phyloP scores from a whole-genome alignment of 345 rosid species.

The Microthlaspi erraticum region DNA sequence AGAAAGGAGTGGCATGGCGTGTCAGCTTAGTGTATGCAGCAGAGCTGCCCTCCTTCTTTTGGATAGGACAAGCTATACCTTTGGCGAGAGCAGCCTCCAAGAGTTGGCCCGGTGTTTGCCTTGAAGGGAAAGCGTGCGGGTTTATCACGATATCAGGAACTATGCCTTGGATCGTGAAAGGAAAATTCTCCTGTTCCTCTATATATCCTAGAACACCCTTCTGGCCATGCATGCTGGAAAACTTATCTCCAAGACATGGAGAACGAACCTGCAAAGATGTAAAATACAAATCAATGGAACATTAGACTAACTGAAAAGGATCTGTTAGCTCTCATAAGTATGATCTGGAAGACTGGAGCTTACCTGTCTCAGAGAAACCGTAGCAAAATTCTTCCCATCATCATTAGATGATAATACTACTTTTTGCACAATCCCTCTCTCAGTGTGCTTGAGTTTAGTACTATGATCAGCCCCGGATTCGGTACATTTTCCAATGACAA shows the following conservation, averaged over 20 bases:
- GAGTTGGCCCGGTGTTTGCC: constrained; percentile 93
- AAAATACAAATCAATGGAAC: constrained; percentile 19
- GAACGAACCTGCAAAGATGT: constrained; percentile 62
- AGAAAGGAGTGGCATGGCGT: constrained; percentile 85
- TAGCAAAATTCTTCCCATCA: constrained; percentile 86
- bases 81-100: constrained; percentile 88
- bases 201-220: constrained; percentile 92
- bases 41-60: constrained; percentile 32
- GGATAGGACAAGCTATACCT: constrained; percentile 72
- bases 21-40: constrained; percentile 59
- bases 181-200: constrained; percentile 86
- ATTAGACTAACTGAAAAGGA: neutral
- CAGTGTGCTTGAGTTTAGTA: constrained; percentile 83
- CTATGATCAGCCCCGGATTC: constrained; percentile 87
- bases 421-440: constrained; percentile 87
- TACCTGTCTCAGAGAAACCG: constrained; percentile 86
- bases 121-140: constrained; percentile 90
- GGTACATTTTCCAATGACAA: constrained; percentile 79
- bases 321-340: constrained; percentile 23
- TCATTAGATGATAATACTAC: constrained; percentile 88
- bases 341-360: constrained; percentile 12
- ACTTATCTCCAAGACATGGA: constrained; percentile 90
- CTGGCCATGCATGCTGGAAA: constrained; percentile 97
- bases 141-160: constrained; percentile 91
- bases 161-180: constrained; percentile 85